Percentiles rank a stretch among this genome's conserved stretches.
Evolutionary conservation across 2,329 filamentous ascomycete species (phyloP).

Genomic region (Paecilomyces dactylethromorphus): DNA sequence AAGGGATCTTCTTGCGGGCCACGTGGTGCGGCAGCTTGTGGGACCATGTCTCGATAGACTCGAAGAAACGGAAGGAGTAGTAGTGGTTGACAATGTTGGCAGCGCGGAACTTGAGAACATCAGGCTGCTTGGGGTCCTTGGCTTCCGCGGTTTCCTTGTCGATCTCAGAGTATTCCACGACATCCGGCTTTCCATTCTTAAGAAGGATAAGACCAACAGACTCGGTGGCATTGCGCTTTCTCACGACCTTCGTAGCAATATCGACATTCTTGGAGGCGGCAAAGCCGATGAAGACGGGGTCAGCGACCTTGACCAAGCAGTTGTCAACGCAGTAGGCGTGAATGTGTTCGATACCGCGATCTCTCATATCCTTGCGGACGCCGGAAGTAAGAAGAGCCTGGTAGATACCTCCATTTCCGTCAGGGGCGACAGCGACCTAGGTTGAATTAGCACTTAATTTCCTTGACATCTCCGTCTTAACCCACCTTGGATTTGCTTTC

Average conservation of each 20-base stretch:
- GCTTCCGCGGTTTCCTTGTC: constrained; percentile 83
- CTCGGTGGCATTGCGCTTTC: constrained; percentile 94
- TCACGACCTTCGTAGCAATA: constrained; percentile 98
- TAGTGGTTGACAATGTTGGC: constrained; percentile 99
- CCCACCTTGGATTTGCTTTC: constrained; percentile 75
- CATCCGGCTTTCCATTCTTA: constrained; percentile 93
- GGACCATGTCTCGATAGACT: constrained; percentile 80
- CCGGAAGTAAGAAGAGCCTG: constrained; percentile 75
- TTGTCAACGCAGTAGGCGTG: constrained; percentile 99
- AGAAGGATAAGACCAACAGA: constrained; percentile 89
- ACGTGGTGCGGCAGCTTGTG: constrained; percentile 89
- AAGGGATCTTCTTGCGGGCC: constrained; percentile 96
- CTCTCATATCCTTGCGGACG: constrained; percentile 79
- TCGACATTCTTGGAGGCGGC: constrained; percentile 80
- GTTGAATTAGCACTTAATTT: neutral
- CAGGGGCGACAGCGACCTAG: constrained; percentile 81
- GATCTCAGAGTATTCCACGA: constrained; percentile 98
- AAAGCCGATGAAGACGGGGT: constrained; percentile 93
- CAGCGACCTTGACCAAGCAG: constrained; percentile 97
- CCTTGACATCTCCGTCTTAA: neutral
- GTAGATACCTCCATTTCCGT: constrained; percentile 97
- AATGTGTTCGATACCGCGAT: constrained; percentile 86
- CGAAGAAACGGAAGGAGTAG: constrained; percentile 90
- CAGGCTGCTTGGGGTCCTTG: constrained; percentile 70
- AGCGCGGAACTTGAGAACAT: constrained; percentile 87